Conservation (phyloP, 441 rosid genomes). For the Hura crepitans region DNA sequence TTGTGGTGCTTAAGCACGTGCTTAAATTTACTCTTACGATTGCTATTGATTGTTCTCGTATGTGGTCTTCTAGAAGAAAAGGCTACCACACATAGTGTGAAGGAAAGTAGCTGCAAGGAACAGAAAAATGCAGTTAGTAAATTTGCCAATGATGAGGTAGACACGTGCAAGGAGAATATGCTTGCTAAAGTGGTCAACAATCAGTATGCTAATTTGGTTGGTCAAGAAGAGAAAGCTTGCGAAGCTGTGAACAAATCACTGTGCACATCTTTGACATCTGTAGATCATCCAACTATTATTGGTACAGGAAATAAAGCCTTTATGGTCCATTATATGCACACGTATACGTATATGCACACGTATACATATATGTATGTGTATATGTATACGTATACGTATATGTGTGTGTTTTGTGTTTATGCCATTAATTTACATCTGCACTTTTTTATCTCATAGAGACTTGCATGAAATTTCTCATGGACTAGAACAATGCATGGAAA, state of each 20-base stretch:
- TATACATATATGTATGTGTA: too few relatives aligned
- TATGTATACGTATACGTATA: too few relatives aligned
- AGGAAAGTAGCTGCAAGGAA: background rate
- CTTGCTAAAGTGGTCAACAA: background rate
- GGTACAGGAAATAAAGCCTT: conserved; percentile 9
- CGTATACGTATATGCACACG: too few relatives aligned
- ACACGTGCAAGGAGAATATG: background rate
- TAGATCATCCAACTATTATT: background rate
- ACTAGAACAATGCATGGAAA: too few relatives aligned
- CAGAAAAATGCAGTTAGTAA: background rate
- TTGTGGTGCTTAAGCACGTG: too few relatives aligned
- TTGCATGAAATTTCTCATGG: background rate
- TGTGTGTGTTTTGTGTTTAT: background rate
- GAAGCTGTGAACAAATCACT: background rate
- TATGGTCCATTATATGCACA: background rate
- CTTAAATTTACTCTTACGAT: background rate
- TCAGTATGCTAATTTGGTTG: background rate
- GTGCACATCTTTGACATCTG: conserved; percentile 7
- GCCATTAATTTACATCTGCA: background rate
- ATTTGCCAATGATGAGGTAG: conserved; percentile 18
- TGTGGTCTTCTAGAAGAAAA: conserved; percentile 10
- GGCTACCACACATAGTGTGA: background rate
- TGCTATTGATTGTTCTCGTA: conserved; percentile 10
- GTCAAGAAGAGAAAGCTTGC: conserved; percentile 17
- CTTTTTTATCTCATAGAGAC: background rate